These are phyloP conservation scores for Candida mattraensis DNA, from an alignment of 805 yeast genomes.

Conservation along the genomic window DNA sequence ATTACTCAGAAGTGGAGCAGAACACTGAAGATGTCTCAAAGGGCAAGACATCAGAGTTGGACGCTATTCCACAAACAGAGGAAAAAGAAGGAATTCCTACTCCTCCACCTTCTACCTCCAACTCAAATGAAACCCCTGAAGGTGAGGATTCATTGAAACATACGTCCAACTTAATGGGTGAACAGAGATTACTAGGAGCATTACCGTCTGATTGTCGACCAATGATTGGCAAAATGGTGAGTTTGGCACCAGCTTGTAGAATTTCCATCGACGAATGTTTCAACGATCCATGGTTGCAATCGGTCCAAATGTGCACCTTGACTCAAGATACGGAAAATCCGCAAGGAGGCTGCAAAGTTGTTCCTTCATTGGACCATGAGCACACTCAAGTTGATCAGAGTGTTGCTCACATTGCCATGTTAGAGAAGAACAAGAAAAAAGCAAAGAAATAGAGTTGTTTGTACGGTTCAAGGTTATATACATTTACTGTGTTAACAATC, in stretches of 20 bases:
- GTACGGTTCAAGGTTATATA: background rate
- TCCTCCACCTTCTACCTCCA: conserved; percentile 22
- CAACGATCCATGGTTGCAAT: conserved; percentile 65
- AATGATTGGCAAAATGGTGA: conserved; percentile 74
- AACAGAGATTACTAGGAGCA: conserved; percentile 67
- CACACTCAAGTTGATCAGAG: conserved; percentile 91
- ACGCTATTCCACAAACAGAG: conserved; percentile 5
- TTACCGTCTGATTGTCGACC: conserved; percentile 68
- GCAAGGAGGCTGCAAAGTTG: conserved; percentile 35
- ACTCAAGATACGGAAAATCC: conserved; percentile 38
- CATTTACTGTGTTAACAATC: no score
- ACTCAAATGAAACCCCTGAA: conserved; percentile 17
- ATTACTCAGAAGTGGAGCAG: conserved; percentile 24
- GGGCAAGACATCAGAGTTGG: conserved; percentile 3
- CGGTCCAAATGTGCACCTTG: conserved; percentile 69
- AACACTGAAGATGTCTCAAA: conserved; percentile 4
- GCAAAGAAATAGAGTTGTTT: conserved; percentile 13
- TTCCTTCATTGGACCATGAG: conserved; percentile 59
- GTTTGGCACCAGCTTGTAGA: conserved; percentile 82
- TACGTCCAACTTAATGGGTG: conserved; percentile 69
- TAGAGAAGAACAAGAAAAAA: conserved; percentile 78
- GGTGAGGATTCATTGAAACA: conserved; percentile 35
- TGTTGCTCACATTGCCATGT: conserved; percentile 92
- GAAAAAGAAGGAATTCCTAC: conserved; percentile 18
- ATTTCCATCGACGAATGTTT: conserved; percentile 78